Conservation (phyloP, 2,329 filamentous ascomycete species). For the Fonsecaea pedrosoi region DNA sequence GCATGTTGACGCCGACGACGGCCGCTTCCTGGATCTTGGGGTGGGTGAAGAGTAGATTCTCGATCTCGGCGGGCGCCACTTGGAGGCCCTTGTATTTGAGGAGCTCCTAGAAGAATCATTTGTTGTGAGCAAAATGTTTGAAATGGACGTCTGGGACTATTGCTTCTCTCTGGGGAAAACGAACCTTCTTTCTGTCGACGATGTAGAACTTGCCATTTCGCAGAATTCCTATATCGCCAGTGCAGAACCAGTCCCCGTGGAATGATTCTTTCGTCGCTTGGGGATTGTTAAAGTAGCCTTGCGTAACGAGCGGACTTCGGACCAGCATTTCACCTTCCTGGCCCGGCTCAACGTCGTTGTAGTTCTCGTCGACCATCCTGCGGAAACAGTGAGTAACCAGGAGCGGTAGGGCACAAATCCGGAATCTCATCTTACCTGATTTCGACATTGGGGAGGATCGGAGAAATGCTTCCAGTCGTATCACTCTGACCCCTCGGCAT, state of each 20-base stretch:
- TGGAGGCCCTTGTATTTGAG: constrained; percentile 70
- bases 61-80: constrained; percentile 67
- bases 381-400: constrained; percentile 8
- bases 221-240: constrained; percentile 41
- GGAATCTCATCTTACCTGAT: constrained; percentile 26
- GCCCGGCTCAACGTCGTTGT: constrained; percentile 34
- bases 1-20: constrained; percentile 62
- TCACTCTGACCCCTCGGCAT: constrained; percentile 52
- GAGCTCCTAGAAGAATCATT: constrained; percentile 40
- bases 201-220: constrained; percentile 76
- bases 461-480: constrained; percentile 56
- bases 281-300: constrained; percentile 45
- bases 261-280: constrained; percentile 42
- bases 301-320: constrained; percentile 33
- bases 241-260: constrained; percentile 46
- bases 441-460: constrained; percentile 45
- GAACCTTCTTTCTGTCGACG: constrained; percentile 72
- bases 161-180: background rate
- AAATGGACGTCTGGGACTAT: background rate
- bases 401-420: too few species aligned
- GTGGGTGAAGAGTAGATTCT: constrained; percentile 54
- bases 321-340: constrained; percentile 36
- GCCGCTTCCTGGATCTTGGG: constrained; percentile 59
- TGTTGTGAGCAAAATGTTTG: background rate
- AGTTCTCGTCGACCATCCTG: constrained; percentile 35